phyloP scores from a whole-genome alignment of 164 flowering plant species.

The Houttuynia cordata region DNA sequence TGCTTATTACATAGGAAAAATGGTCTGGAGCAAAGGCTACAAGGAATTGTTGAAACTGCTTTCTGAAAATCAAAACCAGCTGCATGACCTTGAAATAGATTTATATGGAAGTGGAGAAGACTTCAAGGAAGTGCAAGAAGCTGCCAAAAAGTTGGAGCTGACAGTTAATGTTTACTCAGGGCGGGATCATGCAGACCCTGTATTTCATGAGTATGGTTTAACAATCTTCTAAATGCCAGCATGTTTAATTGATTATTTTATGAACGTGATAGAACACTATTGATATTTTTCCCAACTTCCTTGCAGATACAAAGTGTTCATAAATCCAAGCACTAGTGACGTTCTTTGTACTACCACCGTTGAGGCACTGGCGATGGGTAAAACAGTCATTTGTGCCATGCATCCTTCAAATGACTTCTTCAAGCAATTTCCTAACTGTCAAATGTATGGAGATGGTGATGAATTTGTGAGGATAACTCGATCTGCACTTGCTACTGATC shows the following conservation, averaged over 20 bases:
- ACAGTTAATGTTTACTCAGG: slow-evolving; percentile 65
- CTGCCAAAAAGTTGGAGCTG: slow-evolving; percentile 49
- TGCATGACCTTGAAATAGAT: slow-evolving; percentile 65
- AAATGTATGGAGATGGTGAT: slow-evolving; percentile 55
- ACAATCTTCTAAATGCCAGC: background rate
- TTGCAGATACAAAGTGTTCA: background rate
- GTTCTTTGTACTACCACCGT: no score
- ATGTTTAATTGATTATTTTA: slow-evolving; percentile 4
- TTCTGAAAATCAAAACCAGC: slow-evolving; percentile 49
- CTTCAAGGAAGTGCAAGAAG: slow-evolving; percentile 55
- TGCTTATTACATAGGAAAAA: slow-evolving; percentile 88
- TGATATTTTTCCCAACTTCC: no score
- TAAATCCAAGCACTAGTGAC: no score
- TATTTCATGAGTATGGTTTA: slow-evolving; percentile 81
- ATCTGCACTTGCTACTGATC: slow-evolving; percentile 60
- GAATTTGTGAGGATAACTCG: slow-evolving; percentile 92
- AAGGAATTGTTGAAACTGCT: slow-evolving; percentile 77
- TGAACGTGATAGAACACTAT: no score
- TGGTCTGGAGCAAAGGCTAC: slow-evolving; percentile 98
- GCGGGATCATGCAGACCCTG: slow-evolving; percentile 87
- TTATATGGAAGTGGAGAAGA: slow-evolving; percentile 91
- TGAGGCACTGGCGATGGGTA: slow-evolving; percentile 51
- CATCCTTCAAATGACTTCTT: slow-evolving; percentile 96
- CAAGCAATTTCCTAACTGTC: slow-evolving; percentile 88
- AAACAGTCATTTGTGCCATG: slow-evolving; percentile 72